Percentiles rank a stretch among this genome's conserved stretches.
Conservation (phyloP, 305 asterid species). For the Ilex paraguariensis region DNA sequence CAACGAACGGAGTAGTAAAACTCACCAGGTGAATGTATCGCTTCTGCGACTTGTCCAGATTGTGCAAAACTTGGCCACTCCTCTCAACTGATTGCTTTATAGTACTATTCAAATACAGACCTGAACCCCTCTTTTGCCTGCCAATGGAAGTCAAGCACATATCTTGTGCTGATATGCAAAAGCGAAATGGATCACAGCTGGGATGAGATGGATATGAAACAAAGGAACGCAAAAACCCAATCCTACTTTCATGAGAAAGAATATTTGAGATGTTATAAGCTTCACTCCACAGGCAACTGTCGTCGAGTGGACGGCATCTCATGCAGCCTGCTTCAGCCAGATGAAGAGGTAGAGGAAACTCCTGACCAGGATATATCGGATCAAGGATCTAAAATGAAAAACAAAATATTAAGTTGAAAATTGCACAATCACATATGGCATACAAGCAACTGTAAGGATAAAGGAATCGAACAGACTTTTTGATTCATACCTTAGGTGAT, state of each 20-base stretch:
- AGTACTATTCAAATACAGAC: constrained; percentile 28
- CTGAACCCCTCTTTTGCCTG: constrained; percentile 36
- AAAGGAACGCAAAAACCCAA: constrained; percentile 71
- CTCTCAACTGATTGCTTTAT: constrained; percentile 29
- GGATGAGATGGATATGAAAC: constrained; percentile 98
- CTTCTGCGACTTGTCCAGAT: constrained; percentile 44
- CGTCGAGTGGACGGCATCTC: constrained; percentile 95
- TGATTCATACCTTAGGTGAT: constrained; percentile 69
- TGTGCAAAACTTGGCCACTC: constrained; percentile 29
- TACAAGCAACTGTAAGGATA: too few relatives aligned
- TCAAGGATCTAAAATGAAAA: constrained; percentile 70
- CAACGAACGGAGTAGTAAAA: constrained; percentile 68
- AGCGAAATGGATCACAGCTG: constrained; percentile 91
- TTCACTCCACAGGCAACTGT: constrained; percentile 91
- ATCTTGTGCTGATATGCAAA: constrained; percentile 71
- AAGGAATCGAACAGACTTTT: not conserved
- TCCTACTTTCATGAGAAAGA: constrained; percentile 69
- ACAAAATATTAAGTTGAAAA: not conserved
- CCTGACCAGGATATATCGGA: constrained; percentile 89
- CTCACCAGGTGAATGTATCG: constrained; percentile 64
- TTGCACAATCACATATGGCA: not conserved
- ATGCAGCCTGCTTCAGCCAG: constrained; percentile 91
- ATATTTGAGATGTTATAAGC: constrained; percentile 78
- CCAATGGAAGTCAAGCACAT: constrained; percentile 65
- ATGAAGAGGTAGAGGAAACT: constrained; percentile 96